Base-by-base conservation (phyloP, 768 basidiomycete species). In the Rhodotorula paludigena region DNA sequence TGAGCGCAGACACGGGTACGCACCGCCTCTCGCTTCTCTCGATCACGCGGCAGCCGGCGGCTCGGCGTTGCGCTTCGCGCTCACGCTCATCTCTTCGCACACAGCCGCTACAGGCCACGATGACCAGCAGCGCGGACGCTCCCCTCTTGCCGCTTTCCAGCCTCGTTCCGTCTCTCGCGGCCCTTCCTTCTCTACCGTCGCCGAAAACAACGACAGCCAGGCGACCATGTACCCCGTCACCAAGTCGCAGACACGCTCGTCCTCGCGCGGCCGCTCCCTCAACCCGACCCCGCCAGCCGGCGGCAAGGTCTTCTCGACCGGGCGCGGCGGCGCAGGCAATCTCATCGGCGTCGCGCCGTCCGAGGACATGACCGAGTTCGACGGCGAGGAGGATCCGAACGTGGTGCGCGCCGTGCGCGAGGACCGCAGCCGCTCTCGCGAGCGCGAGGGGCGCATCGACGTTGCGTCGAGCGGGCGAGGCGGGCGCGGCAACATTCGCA, bases 401-500 rank as follows among this genome's bases (percentile, higher is more conserved):
- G 28, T 68, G 5, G 33, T 68, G 28, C 41, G 47, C 20, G 32
- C 39, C 39, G 54, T 63, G 20, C 25, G 62, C 6, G 52, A 48
- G 15, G 67, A 68, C 21, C 61, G 67, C 2, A 63, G 62, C 48
- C 45, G 55, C 28, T 55, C 52, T 20, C 49, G 67, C 21, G 67
- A 68, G 35, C 45, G 67, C 11, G 33, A 36, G 9, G 67, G 67
- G 5, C 33, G 51, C 20, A 8, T 53, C 20, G 67, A 68, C 20
- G 41, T 60, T 9, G 45, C 38, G 10, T 28, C 57, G 45, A 64
- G 57, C 35, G 67, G 67, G n/a, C 42, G 67, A 16, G 67, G 67
- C 28, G 67, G 67, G 33, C 38, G 67, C 21, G 67, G 67, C 30
- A 68, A 68, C 67, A 68, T 68, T 45, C 41, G 67, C 30, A 63